These are phyloP conservation scores for Coemansia sp. DNA, from an alignment of 192 early-diverging fungal species.

Conservation along the genomic window DNA sequence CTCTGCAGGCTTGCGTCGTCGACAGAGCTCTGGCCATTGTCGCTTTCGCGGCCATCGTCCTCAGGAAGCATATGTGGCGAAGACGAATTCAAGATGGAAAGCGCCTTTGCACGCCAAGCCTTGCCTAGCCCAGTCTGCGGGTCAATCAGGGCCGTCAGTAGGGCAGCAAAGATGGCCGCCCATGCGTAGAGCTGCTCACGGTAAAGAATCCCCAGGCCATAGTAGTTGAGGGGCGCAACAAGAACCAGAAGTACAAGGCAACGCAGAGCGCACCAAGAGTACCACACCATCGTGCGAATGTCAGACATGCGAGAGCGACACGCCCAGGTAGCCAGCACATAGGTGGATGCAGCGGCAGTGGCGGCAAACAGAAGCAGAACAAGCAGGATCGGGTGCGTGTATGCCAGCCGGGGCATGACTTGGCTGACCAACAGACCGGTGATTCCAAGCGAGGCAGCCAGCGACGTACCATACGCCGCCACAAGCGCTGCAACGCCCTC, in stretches of 20 bases:
- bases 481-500: slow-evolving; percentile 20
- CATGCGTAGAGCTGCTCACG: slow-evolving; percentile 37
- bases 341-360: slow-evolving; percentile 17
- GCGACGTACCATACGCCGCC: too few relatives aligned
- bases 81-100: too few relatives aligned
- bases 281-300: slow-evolving; percentile 22
- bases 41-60: too few relatives aligned
- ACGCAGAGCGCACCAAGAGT: slow-evolving; percentile 30
- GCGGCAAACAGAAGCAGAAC: slow-evolving; percentile 32
- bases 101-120: slow-evolving; percentile 24
- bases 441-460: slow-evolving; percentile 25
- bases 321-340: slow-evolving; percentile 26
- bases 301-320: slow-evolving; percentile 24
- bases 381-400: slow-evolving; percentile 30
- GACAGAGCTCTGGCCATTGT: too few relatives aligned
- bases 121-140: slow-evolving; percentile 10
- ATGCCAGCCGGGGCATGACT: slow-evolving; percentile 39
- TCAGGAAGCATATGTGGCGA: too few relatives aligned
- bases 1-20: too few relatives aligned
- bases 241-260: slow-evolving; percentile 24
- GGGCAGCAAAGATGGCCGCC: slow-evolving; percentile 21
- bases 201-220: slow-evolving; percentile 33
- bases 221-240: slow-evolving; percentile 33
- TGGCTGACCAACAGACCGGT: slow-evolving; percentile 25
- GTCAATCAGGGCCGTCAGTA: slow-evolving; percentile 32